A percentile compares a stretch with the other conserved stretches of the same genome.
Evolutionary conservation across 768 basidiomycete genomes (phyloP).

Genomic region (Russula sp.): DNA sequence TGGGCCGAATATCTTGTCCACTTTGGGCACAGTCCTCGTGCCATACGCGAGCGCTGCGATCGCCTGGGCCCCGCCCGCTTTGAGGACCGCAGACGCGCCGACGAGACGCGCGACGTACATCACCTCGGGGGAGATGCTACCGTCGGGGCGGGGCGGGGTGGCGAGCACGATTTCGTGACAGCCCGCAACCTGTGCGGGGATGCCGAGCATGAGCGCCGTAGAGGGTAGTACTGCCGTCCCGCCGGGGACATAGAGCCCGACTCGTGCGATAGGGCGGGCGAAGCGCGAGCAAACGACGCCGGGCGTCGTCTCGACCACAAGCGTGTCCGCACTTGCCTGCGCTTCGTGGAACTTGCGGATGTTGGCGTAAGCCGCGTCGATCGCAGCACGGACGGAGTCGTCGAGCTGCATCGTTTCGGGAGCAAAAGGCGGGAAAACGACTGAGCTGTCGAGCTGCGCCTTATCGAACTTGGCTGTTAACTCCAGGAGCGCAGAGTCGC

Average conservation of each 20-base stretch:
- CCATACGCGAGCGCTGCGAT: slow-evolving; percentile 96
- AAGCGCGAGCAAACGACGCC: slow-evolving; percentile 95
- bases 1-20: slow-evolving; percentile 98
- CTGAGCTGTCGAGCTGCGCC: slow-evolving; percentile 57
- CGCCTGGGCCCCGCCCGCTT: slow-evolving; percentile 95
- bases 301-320: slow-evolving; percentile 94
- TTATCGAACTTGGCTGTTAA: slow-evolving; percentile 93
- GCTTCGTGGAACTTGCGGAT: slow-evolving; percentile 88
- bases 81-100: slow-evolving; percentile 84
- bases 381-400: slow-evolving; percentile 63
- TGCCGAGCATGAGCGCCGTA: slow-evolving; percentile 95
- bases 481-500: slow-evolving; percentile 81
- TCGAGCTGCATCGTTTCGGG: slow-evolving; percentile 55
- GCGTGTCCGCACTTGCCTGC: slow-evolving; percentile 60
- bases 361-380: slow-evolving; percentile 86
- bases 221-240: slow-evolving; percentile 95
- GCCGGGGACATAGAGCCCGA: slow-evolving; percentile 95
- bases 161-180: slow-evolving; percentile 90
- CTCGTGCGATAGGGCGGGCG: slow-evolving; percentile 89
- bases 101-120: slow-evolving; percentile 92
- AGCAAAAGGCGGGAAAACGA: slow-evolving; percentile 74
- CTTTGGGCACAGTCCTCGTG: slow-evolving; percentile 90
- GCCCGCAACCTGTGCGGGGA: slow-evolving; percentile 95
- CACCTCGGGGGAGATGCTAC: slow-evolving; percentile 92
- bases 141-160: slow-evolving; percentile 91